phyloP scores from a whole-genome alignment of 371 early-diverging fungal genomes.

The Rhizopus stolonifer region DNA sequence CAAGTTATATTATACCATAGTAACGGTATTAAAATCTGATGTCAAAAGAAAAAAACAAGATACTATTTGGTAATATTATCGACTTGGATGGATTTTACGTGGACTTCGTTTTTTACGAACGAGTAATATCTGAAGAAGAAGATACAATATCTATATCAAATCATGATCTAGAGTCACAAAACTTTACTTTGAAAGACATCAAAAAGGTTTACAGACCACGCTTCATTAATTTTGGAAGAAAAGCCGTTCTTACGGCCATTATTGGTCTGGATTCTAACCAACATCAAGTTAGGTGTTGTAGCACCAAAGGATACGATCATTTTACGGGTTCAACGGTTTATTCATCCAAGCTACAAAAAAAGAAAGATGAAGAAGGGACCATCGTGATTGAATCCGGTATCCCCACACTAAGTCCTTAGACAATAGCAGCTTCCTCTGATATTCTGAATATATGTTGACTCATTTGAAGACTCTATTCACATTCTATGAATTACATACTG shows the following conservation, averaged over 20 bases:
- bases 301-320: conserved; percentile 4
- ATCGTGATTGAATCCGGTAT: not conserved
- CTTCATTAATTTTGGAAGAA: conserved; percentile 3
- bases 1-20: too few species aligned
- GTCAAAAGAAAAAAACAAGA: too few species aligned
- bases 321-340: conserved; percentile 2
- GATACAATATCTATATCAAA: not conserved
- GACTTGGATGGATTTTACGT: not conserved
- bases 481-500: conserved; percentile 1
- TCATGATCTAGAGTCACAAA: not conserved
- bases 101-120: conserved; percentile 2
- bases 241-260: conserved; percentile 2
- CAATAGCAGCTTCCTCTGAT: not conserved
- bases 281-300: conserved; percentile 1
- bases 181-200: not conserved
- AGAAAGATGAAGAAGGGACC: not conserved
- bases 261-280: not conserved
- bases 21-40: too few species aligned
- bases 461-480: not conserved
- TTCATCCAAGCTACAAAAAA: not conserved
- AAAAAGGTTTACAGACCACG: not conserved
- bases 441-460: not conserved
- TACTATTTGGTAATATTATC: too few species aligned
- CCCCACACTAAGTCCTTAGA: not conserved
- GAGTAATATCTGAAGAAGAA: not conserved